Evolutionary conservation across 768 basidiomycete species (phyloP).

Genomic region (Russula earlei): DNA sequence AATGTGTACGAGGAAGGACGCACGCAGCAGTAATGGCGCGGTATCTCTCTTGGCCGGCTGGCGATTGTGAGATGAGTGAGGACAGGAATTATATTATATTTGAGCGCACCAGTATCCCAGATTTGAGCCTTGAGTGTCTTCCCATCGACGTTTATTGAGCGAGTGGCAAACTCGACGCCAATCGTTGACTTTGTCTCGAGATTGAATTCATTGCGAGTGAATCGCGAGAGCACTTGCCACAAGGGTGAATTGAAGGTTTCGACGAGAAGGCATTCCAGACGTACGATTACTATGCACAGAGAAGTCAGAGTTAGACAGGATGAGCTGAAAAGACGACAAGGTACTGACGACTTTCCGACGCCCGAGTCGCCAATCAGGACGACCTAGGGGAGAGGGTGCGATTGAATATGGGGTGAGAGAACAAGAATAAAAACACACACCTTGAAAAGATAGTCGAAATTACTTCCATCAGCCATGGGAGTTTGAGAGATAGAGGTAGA

Average conservation of each 20-base stretch:
- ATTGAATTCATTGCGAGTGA: conserved; percentile 99
- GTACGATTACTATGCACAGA: conserved; percentile 47
- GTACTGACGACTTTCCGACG: conserved; percentile 96
- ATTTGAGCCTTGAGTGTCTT: conserved; percentile 98
- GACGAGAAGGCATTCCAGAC: conserved; percentile 25
- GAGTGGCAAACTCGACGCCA: conserved; percentile 97
- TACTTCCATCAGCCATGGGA: conserved; percentile 82
- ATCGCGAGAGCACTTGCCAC: conserved; percentile 92
- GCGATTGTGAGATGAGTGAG: neutral
- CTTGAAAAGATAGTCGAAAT: conserved; percentile 99
- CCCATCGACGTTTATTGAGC: conserved; percentile 89
- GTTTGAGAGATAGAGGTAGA: conserved; percentile 18
- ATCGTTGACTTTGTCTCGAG: conserved; percentile 98
- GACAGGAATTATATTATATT: neutral
- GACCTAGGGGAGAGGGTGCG: conserved; percentile 43
- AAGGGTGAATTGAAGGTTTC: conserved; percentile 6
- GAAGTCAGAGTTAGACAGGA: neutral
- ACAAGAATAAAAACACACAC: conserved; percentile 33
- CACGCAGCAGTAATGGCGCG: conserved; percentile 95
- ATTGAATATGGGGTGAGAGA: neutral
- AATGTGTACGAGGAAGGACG: conserved; percentile 26
- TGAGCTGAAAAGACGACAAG: conserved; percentile 1
- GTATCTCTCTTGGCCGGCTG: conserved; percentile 95
- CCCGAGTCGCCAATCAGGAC: conserved; percentile 99
- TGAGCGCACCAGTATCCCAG: conserved; percentile 88